These are phyloP conservation scores for Candida sakaeoensis DNA, from an alignment of 805 yeast species.

Conservation along the genomic window DNA sequence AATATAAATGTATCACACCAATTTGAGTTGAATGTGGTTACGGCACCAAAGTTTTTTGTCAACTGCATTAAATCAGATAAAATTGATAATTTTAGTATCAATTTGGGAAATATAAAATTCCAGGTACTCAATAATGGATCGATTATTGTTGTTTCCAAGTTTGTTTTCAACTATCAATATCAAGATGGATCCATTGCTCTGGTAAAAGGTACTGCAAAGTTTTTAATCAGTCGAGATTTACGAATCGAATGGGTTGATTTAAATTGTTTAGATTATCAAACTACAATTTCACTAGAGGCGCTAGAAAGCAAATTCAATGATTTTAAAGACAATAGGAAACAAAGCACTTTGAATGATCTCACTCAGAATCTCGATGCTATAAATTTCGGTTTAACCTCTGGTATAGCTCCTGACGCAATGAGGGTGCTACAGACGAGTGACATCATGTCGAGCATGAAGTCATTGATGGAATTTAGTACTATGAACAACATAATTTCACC, in stretches of 20 bases:
- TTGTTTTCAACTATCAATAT: constrained; percentile 38
- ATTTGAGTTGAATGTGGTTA: constrained; percentile 60
- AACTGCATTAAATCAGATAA: constrained; percentile 48
- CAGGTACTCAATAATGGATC: constrained; percentile 40
- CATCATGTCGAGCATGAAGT: constrained; percentile 67
- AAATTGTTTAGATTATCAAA: constrained; percentile 29
- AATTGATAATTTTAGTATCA: constrained; percentile 22
- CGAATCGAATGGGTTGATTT: constrained; percentile 73
- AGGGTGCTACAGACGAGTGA: constrained; percentile 73
- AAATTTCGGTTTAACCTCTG: constrained; percentile 50
- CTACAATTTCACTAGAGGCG: constrained; percentile 20
- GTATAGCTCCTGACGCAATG: constrained; percentile 63
- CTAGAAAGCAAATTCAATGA: constrained; percentile 26
- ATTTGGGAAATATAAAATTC: constrained; percentile 35
- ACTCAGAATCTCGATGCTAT: constrained; percentile 38
- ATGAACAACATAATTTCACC: constrained; percentile 50
- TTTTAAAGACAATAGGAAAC: constrained; percentile 10
- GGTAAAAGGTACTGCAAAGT: constrained; percentile 57
- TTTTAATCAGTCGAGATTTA: constrained; percentile 58
- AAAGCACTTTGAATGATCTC: constrained; percentile 19
- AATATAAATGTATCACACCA: constrained; percentile 21
- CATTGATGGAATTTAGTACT: constrained; percentile 57
- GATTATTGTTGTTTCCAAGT: constrained; percentile 29
- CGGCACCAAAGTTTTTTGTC: constrained; percentile 61
- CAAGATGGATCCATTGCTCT: constrained; percentile 69